These are phyloP conservation scores for Aspergillus sp. DNA, from an alignment of 2,329 filamentous ascomycete genomes.

Conservation along the genomic window DNA sequence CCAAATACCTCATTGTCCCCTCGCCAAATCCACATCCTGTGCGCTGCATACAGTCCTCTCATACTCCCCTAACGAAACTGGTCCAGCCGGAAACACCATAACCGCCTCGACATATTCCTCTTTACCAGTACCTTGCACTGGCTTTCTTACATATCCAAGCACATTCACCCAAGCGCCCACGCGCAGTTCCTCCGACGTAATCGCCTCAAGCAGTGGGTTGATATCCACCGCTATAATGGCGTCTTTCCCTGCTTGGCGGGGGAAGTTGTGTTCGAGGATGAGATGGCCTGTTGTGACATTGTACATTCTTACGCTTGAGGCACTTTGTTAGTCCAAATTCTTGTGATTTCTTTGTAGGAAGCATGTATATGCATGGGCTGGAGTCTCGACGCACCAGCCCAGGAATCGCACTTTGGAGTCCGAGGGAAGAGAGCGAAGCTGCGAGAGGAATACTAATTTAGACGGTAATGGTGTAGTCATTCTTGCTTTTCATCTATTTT, in stretches of 20 bases:
- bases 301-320: slow-evolving; percentile 53
- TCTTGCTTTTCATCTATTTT: slow-evolving; percentile 2
- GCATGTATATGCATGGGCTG: not conserved
- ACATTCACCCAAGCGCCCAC: slow-evolving; percentile 86
- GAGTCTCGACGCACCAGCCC: slow-evolving; percentile 63
- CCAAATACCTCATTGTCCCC: not conserved
- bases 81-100: slow-evolving; percentile 69
- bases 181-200: slow-evolving; percentile 58
- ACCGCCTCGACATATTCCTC: slow-evolving; percentile 60
- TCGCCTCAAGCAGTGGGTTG: slow-evolving; percentile 59
- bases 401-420: slow-evolving; percentile 84
- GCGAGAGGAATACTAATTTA: slow-evolving; percentile 57
- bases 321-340: not conserved
- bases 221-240: slow-evolving; percentile 61
- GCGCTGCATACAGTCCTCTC: slow-evolving; percentile 50
- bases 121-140: not conserved
- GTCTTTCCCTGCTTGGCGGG: slow-evolving; percentile 21
- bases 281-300: slow-evolving; percentile 53
- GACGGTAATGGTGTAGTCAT: slow-evolving; percentile 57
- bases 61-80: slow-evolving; percentile 65
- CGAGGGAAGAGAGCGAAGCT: slow-evolving; percentile 46
- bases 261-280: slow-evolving; percentile 61
- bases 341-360: not conserved
- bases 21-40: slow-evolving; percentile 23
- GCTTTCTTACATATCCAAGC: slow-evolving; percentile 63